Percentiles rank a stretch among this genome's conserved stretches.
These are phyloP conservation scores for Pontederia crassipes DNA, from an alignment of 176 grass and related monocot species.

Conservation along the genomic window DNA sequence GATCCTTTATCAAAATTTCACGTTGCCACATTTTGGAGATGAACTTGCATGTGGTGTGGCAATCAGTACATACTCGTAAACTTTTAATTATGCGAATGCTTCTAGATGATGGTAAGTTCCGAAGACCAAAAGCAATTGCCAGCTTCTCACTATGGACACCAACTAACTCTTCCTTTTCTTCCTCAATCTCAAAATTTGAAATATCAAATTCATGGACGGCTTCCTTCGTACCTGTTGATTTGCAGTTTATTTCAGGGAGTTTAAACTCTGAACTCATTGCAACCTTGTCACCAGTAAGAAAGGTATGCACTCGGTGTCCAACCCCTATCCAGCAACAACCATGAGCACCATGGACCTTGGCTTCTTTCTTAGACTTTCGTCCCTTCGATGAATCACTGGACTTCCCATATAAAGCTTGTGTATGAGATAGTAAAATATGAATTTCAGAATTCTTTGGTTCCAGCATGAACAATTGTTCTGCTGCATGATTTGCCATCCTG, in stretches of 20 bases:
- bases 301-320: constrained; percentile 38
- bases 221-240: constrained; percentile 24
- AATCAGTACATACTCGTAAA: constrained; percentile 38
- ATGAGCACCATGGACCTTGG: constrained; percentile 8
- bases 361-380: constrained; percentile 4
- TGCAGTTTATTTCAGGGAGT: constrained; percentile 9
- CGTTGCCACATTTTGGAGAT: constrained; percentile 41
- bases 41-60: constrained; percentile 44
- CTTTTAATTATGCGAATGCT: constrained; percentile 50
- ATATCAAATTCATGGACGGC: constrained; percentile 16
- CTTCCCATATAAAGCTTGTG: constrained; percentile 32
- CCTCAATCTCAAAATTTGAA: constrained; percentile 27
- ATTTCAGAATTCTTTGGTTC: constrained; percentile 36
- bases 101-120: constrained; percentile 34
- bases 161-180: constrained; percentile 36
- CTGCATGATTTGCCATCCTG: constrained; percentile 36
- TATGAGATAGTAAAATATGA: constrained; percentile 29
- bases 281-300: constrained; percentile 28
- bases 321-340: constrained; percentile 47
- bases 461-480: constrained; percentile 30
- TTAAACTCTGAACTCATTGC: background rate
- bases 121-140: constrained; percentile 52
- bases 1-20: constrained; percentile 61
- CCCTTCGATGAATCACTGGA: constrained; percentile 6
- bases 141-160: constrained; percentile 46